Evolutionary conservation across 257 asterid genomes (phyloP).

Genomic region (Paulownia fortunei): DNA sequence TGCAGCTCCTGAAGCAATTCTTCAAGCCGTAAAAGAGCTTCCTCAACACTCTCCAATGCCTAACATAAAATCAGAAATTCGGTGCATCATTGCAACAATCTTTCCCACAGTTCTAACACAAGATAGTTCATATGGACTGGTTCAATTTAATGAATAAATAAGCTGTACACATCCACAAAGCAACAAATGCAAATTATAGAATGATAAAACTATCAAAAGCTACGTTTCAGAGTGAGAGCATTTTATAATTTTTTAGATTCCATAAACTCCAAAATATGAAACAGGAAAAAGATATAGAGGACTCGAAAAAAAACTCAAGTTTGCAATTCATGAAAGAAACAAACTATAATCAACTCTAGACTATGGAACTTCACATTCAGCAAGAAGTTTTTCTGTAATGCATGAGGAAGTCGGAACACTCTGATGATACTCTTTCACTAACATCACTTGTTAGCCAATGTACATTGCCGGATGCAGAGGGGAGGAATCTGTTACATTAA

Average conservation of each 20-base stretch:
- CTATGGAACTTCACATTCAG: slow-evolving; percentile 12
- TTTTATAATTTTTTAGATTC: neutral
- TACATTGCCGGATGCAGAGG: slow-evolving; percentile 21
- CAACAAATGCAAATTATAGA: slow-evolving; percentile 24
- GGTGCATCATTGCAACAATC: slow-evolving; percentile 30
- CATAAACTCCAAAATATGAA: slow-evolving; percentile 8
- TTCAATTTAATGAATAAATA: slow-evolving; percentile 18
- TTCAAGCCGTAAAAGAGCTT: slow-evolving; percentile 87
- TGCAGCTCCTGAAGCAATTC: slow-evolving; percentile 94
- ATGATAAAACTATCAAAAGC: slow-evolving; percentile 22
- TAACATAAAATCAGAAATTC: slow-evolving; percentile 36
- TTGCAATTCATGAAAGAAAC: slow-evolving; percentile 10
- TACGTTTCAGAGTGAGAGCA: slow-evolving; percentile 1
- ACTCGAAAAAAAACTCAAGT: slow-evolving; percentile 25
- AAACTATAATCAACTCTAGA: slow-evolving; percentile 11
- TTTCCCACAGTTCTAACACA: slow-evolving; percentile 18
- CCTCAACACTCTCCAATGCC: slow-evolving; percentile 93
- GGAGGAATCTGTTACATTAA: neutral
- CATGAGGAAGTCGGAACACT: slow-evolving; percentile 3
- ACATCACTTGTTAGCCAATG: slow-evolving; percentile 4
- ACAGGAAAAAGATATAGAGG: slow-evolving; percentile 3
- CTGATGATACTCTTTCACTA: neutral
- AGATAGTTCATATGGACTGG: slow-evolving; percentile 9
- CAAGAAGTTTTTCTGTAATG: neutral
- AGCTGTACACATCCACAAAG: slow-evolving; percentile 4